These are phyloP conservation scores for Solanum arcanum DNA, from an alignment of 257 asterid species.

Conservation along the genomic window DNA sequence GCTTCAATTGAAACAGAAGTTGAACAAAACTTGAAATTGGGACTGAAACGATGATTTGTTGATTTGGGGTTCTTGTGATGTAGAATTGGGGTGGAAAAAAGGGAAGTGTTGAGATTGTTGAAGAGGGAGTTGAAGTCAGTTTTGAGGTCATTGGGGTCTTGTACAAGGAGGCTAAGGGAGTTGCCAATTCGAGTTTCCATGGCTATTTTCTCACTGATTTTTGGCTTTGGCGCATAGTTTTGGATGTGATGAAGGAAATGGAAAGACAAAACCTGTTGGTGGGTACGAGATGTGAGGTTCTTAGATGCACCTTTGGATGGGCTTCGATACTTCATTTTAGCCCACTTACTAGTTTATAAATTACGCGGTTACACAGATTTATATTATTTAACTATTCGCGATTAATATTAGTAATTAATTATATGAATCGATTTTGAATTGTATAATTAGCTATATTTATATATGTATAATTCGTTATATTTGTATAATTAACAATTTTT, in stretches of 20 bases:
- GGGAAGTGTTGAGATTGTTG: slow-evolving; percentile 49
- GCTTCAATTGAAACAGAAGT: slow-evolving; percentile 42
- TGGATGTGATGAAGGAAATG: background rate
- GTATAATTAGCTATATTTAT: too few relatives aligned
- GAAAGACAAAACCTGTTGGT: background rate
- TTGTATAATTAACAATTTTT: too few relatives aligned
- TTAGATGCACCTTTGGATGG: background rate
- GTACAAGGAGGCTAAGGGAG: slow-evolving; percentile 35
- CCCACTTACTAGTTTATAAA: background rate
- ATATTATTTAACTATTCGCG: too few relatives aligned
- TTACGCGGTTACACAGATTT: too few relatives aligned
- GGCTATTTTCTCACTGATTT: background rate
- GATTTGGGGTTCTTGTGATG: slow-evolving; percentile 5
- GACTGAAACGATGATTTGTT: background rate
- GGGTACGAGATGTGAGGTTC: background rate
- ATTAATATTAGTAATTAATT: too few relatives aligned
- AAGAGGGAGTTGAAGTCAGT: slow-evolving; percentile 57
- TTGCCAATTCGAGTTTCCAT: slow-evolving; percentile 43
- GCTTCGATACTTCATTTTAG: background rate
- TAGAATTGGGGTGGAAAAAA: slow-evolving; percentile 29
- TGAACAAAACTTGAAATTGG: slow-evolving; percentile 38
- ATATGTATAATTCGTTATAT: too few relatives aligned
- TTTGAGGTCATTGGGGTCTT: slow-evolving; percentile 14
- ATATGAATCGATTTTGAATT: too few relatives aligned
- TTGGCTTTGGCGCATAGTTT: background rate